These are phyloP conservation scores for Ormosia semicastrata DNA, from an alignment of 306 rosid genomes.

Conservation along the genomic window DNA sequence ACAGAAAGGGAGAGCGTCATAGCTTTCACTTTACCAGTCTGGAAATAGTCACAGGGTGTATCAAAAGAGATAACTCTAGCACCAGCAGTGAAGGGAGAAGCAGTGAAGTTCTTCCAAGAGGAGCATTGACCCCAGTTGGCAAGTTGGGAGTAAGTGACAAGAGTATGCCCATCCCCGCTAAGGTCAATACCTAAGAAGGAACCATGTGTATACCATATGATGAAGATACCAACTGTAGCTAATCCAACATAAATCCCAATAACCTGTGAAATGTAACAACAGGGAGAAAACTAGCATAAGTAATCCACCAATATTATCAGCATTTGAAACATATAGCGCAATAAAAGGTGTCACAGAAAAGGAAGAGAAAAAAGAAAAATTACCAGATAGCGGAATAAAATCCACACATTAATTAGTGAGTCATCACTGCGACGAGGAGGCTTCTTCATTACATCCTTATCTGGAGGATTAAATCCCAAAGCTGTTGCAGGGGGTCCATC, in stretches of 20 bases:
- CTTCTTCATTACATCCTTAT: constrained; percentile 85
- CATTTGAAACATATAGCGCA: not conserved
- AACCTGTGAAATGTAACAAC: constrained; percentile 46
- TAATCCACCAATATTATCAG: not conserved
- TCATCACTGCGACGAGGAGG: constrained; percentile 83
- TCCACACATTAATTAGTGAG: constrained; percentile 82
- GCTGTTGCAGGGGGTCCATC: constrained; percentile 99
- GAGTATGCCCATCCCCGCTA: constrained; percentile 77
- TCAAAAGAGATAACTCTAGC: constrained; percentile 48
- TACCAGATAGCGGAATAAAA: constrained; percentile 93
- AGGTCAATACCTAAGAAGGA: constrained; percentile 92
- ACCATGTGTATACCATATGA: constrained; percentile 82
- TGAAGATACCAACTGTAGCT: constrained; percentile 87
- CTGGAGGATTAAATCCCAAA: constrained; percentile 94
- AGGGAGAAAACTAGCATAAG: constrained; percentile 1
- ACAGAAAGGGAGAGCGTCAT: constrained; percentile 86
- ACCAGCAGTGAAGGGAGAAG: constrained; percentile 87
- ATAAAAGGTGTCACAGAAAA: not conserved
- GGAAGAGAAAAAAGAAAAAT: not conserved
- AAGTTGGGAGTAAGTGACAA: constrained; percentile 86
- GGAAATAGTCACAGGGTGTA: constrained; percentile 79
- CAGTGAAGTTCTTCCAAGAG: constrained; percentile 75
- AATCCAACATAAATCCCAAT: constrained; percentile 83
- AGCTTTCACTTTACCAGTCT: constrained; percentile 79
- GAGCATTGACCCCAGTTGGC: constrained; percentile 87